phyloP scores from a whole-genome alignment of 306 rosid species.

The Vicia faba region DNA sequence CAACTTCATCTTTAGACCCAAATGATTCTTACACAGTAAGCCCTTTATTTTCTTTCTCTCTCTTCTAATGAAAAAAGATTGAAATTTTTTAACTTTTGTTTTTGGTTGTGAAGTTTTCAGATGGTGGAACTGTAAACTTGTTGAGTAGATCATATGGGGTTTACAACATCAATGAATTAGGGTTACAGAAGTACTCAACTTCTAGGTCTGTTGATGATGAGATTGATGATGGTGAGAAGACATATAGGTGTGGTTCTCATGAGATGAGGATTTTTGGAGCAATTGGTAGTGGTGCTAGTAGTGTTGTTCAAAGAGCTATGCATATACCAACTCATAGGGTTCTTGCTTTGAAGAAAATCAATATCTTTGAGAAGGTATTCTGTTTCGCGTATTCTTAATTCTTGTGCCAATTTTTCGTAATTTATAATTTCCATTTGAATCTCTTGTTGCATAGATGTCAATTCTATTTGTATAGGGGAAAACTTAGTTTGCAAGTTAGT shows the following conservation, averaged over 20 bases:
- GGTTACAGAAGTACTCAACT: conserved; percentile 77
- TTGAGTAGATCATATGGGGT: conserved; percentile 90
- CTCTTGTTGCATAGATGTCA: not conserved
- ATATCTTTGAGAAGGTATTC: conserved; percentile 85
- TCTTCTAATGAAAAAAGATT: not conserved
- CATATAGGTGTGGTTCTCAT: conserved; percentile 70
- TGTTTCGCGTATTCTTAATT: conserved; percentile 23
- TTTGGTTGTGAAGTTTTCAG: conserved; percentile 64
- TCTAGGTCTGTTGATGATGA: conserved; percentile 60
- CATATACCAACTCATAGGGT: conserved; percentile 87
- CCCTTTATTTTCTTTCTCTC: not conserved
- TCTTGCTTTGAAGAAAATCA: conserved; percentile 87
- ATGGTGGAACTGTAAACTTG: conserved; percentile 87
- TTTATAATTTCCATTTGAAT: conserved; percentile 25
- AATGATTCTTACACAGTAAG: conserved; percentile 82
- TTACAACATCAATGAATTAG: conserved; percentile 87
- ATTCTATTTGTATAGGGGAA: not conserved
- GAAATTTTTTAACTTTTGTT: not conserved
- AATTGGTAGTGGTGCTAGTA: conserved; percentile 95
- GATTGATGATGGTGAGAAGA: conserved; percentile 57
- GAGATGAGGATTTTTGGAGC: conserved; percentile 97
- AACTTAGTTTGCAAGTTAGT: not conserved
- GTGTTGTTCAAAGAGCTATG: conserved; percentile 94
- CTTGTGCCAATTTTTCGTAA: not conserved
- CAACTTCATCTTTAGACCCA: conserved; percentile 68